These are phyloP conservation scores for Eutypella sp. DNA, from an alignment of 2,329 filamentous ascomycete genomes.

Conservation along the genomic window DNA sequence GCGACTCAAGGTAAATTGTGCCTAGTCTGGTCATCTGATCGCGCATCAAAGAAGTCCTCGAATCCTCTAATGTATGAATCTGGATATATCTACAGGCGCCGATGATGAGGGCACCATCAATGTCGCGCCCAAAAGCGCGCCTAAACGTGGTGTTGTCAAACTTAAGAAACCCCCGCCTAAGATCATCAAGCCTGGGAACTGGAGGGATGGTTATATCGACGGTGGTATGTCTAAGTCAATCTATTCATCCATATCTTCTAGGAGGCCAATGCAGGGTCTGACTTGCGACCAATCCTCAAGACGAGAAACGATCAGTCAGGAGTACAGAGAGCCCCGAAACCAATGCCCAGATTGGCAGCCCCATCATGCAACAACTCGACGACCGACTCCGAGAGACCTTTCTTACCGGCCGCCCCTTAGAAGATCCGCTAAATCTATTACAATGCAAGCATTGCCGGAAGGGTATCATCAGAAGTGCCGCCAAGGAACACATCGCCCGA, in stretches of 20 bases:
- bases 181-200: conserved; percentile 63
- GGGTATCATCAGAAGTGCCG: conserved; percentile 69
- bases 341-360: conserved; percentile 42
- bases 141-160: conserved; percentile 49
- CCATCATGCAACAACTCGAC: conserved; percentile 65
- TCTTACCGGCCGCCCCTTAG: conserved; percentile 72
- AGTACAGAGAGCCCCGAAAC: conserved; percentile 35
- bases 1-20: background rate
- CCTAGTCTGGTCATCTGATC: conserved; percentile 3
- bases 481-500: conserved; percentile 73
- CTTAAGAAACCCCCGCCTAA: conserved; percentile 60
- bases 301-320: conserved; percentile 50
- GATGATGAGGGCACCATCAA: conserved; percentile 59
- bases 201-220: conserved; percentile 61
- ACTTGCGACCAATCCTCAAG: conserved; percentile 20
- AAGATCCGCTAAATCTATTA: conserved; percentile 73
- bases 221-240: conserved; percentile 53
- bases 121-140: conserved; percentile 53
- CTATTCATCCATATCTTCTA: too few species aligned
- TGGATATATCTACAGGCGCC: conserved; percentile 23
- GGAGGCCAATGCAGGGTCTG: too few species aligned
- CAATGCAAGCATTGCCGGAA: conserved; percentile 95
- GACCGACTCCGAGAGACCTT: conserved; percentile 75
- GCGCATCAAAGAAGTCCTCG: too few species aligned
- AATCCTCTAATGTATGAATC: conserved; percentile 7